These are phyloP conservation scores for Chrysochromulina tobinii DNA, from an alignment of 78 protist species.

Conservation along the genomic window DNA sequence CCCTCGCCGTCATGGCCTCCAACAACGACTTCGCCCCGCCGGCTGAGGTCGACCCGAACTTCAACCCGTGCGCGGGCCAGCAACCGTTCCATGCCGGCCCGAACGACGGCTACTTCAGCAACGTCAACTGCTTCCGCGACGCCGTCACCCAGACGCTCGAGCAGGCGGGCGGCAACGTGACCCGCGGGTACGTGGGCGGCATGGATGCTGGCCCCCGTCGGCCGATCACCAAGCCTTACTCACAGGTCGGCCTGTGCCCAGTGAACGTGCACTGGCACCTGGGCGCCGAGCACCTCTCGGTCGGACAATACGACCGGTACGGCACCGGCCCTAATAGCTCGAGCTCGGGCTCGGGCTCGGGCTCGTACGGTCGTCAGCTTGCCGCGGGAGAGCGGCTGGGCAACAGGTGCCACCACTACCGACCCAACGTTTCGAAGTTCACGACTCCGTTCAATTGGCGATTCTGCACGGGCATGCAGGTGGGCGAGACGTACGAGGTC, in stretches of 20 bases:
- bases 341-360: no score
- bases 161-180: slow-evolving; percentile 25
- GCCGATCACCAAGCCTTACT: not conserved
- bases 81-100: not conserved
- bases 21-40: not conserved
- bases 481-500: slow-evolving; percentile 9
- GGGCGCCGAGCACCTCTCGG: slow-evolving; percentile 26
- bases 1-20: not conserved
- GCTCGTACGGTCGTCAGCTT: no score
- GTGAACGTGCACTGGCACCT: slow-evolving; percentile 31
- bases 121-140: not conserved
- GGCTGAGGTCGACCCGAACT: not conserved
- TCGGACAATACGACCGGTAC: not conserved
- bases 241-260: not conserved
- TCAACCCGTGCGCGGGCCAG: not conserved
- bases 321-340: not conserved
- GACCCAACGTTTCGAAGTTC: not conserved
- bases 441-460: not conserved
- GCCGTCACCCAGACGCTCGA: not conserved
- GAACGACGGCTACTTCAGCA: not conserved
- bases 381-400: not conserved
- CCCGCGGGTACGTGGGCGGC: not conserved
- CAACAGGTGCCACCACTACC: not conserved
- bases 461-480: slow-evolving; percentile 14
- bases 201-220: not conserved